Percentiles rank a stretch among this genome's conserved stretches.
phyloP scores from a whole-genome alignment of 148 eudicot species.

The Cornus suecica region DNA sequence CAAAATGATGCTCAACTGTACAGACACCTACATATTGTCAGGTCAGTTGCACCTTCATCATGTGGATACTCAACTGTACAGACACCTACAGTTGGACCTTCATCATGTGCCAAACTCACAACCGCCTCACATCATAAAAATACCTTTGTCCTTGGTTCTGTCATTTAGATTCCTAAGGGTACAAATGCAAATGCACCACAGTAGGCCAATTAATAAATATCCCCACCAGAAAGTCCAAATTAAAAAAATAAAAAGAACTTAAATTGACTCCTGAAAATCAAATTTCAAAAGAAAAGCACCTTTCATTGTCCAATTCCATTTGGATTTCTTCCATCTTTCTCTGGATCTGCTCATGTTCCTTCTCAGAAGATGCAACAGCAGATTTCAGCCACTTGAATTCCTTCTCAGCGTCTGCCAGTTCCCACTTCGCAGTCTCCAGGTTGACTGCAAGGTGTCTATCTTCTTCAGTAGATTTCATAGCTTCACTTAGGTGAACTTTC shows the following conservation, averaged over 20 bases:
- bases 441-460: conserved; percentile 60
- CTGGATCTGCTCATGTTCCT: conserved; percentile 81
- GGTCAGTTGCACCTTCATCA: no score
- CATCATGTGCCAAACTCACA: neutral
- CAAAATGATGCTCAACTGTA: no score
- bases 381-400: conserved; percentile 86
- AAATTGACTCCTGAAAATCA: neutral
- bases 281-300: conserved; percentile 28
- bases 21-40: no score
- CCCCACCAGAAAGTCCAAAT: no score
- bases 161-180: neutral
- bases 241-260: neutral
- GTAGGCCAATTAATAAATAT: neutral
- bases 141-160: neutral
- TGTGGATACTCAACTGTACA: no score
- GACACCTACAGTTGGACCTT: no score
- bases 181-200: neutral
- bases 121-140: neutral
- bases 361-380: conserved; percentile 68
- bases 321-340: conserved; percentile 57
- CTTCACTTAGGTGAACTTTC: conserved; percentile 61
- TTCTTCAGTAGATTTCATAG: conserved; percentile 58
- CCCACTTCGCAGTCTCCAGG: conserved; percentile 75
- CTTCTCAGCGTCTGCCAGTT: conserved; percentile 78
- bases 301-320: conserved; percentile 62